Conservation (phyloP, 164 flowering plant species). For the Liriodendron chinense region DNA sequence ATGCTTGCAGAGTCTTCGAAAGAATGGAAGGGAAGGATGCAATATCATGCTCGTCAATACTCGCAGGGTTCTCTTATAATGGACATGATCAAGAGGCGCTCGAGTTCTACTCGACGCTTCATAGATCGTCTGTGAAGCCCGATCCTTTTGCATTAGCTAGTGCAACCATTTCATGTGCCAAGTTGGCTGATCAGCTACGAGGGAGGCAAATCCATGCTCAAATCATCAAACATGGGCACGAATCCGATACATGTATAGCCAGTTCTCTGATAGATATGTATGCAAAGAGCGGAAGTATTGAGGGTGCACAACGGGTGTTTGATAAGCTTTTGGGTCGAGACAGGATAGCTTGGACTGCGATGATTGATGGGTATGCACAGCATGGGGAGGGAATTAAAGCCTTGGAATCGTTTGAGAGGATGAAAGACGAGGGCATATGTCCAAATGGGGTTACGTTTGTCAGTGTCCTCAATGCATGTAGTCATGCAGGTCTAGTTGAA, state of each 20-base stretch:
- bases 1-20: constrained; percentile 11
- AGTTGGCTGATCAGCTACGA: constrained; percentile 9
- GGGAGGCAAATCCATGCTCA: constrained; percentile 18
- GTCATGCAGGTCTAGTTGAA: constrained; percentile 14
- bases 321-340: constrained; percentile 1
- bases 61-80: constrained; percentile 16
- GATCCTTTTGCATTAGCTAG: constrained; percentile 16
- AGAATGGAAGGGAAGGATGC: constrained; percentile 14
- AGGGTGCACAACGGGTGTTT: constrained; percentile 5
- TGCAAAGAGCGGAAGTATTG: constrained; percentile 11
- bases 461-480: constrained; percentile 13
- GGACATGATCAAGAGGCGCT: constrained; percentile 19
- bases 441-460: constrained; percentile 17
- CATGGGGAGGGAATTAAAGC: constrained; percentile 17
- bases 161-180: constrained; percentile 20
- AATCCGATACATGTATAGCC: constrained; percentile 16
- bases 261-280: constrained; percentile 19
- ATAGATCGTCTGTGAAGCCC: constrained; percentile 7
- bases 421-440: constrained; percentile 4
- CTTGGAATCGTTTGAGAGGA: constrained; percentile 9
- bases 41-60: constrained; percentile 19
- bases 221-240: constrained; percentile 12
- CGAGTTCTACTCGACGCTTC: constrained; percentile 12
- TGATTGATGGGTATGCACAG: constrained; percentile 19
- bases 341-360: constrained; percentile 15